Evolutionary conservation across 305 asterid genomes (phyloP).

Genomic region (Fraxinus sp.): DNA sequence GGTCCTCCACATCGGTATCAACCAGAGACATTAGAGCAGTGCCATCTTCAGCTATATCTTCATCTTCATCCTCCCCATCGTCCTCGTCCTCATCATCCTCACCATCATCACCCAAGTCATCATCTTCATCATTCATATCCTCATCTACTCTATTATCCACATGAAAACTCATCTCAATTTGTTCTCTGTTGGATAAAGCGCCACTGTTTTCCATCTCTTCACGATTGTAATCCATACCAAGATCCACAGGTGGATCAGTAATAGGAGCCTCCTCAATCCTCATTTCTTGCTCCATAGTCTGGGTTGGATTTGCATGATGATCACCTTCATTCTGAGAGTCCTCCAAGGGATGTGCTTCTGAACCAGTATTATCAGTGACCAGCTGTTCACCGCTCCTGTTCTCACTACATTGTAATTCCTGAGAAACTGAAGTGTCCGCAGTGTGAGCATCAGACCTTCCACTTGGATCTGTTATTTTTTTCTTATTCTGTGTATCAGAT

Average conservation of each 20-base stretch:
- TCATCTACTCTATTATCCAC: constrained; percentile 83
- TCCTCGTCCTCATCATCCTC: constrained; percentile 85
- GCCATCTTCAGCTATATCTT: constrained; percentile 88
- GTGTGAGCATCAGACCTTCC: constrained; percentile 56
- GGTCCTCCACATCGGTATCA: constrained; percentile 98
- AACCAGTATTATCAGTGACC: constrained; percentile 37
- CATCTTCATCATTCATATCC: constrained; percentile 94
- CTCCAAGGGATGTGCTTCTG: constrained; percentile 44
- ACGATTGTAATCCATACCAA: constrained; percentile 79
- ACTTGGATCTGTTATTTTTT: constrained; percentile 46
- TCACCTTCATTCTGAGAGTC: constrained; percentile 48
- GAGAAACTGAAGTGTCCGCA: constrained; percentile 47
- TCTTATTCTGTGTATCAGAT: constrained; percentile 67
- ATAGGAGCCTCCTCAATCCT: constrained; percentile 64
- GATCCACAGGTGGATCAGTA: constrained; percentile 60
- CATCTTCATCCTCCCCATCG: constrained; percentile 92
- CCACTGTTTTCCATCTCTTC: constrained; percentile 87
- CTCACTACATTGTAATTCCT: constrained; percentile 53
- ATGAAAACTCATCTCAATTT: constrained; percentile 75
- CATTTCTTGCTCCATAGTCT: constrained; percentile 63
- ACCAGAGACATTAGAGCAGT: constrained; percentile 94
- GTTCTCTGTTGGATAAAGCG: constrained; percentile 59
- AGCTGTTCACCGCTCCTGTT: constrained; percentile 42
- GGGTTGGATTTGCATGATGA: constrained; percentile 39
- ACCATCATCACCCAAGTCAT: constrained; percentile 92